These are phyloP conservation scores for Cercophora sp. DNA, from an alignment of 495 filamentous ascomycete genomes.

Conservation along the genomic window DNA sequence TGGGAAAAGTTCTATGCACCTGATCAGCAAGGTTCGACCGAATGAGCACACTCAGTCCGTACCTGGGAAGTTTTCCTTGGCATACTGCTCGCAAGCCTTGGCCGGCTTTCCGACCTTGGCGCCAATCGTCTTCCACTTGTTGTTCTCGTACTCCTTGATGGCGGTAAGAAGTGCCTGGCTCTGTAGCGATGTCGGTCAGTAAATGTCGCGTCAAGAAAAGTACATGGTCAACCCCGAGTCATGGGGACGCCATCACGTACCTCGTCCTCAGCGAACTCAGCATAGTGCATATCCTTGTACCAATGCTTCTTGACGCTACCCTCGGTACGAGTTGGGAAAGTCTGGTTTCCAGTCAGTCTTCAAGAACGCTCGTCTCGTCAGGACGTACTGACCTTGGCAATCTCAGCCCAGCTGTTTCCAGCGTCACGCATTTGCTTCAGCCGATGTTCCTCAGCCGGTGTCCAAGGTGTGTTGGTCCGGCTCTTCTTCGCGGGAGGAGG, in stretches of 20 bases:
- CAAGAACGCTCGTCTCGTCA: not conserved
- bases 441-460: slow-evolving; percentile 85
- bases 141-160: slow-evolving; percentile 97
- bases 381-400: slow-evolving; percentile 70
- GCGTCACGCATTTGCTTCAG: slow-evolving; percentile 91
- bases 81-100: slow-evolving; percentile 98
- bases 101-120: slow-evolving; percentile 96
- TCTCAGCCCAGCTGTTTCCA: slow-evolving; percentile 93
- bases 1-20: slow-evolving; percentile 18
- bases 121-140: slow-evolving; percentile 97
- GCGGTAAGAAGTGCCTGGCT: slow-evolving; percentile 81
- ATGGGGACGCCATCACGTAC: too few species aligned
- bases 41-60: not conserved
- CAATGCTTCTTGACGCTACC: slow-evolving; percentile 99
- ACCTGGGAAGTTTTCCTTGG: slow-evolving; percentile 85
- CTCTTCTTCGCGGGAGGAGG: slow-evolving; percentile 78
- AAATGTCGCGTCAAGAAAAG: not conserved
- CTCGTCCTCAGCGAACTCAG: slow-evolving; percentile 97
- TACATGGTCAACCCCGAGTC: too few species aligned
- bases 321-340: slow-evolving; percentile 88
- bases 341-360: slow-evolving; percentile 54
- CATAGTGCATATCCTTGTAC: slow-evolving; percentile 99
- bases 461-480: slow-evolving; percentile 96
- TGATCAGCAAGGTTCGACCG: not conserved
- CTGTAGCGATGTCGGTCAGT: slow-evolving; percentile 38